Base-by-base conservation (phyloP, 805 yeast species). In the Ogataea pini region DNA sequence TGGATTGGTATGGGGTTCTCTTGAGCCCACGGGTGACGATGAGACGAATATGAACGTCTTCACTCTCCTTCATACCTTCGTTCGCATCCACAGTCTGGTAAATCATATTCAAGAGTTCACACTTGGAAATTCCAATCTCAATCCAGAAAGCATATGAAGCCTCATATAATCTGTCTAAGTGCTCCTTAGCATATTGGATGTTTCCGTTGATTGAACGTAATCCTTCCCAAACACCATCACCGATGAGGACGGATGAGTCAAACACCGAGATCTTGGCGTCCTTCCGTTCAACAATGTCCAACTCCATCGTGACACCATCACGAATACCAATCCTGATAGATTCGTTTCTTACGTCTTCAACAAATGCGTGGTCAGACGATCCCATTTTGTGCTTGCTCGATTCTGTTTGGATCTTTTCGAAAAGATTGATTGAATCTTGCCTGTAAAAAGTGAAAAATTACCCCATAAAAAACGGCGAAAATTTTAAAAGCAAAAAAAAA, bases 181-280 rank as follows among this genome's bases (percentile, higher is more conserved):
- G 49, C 18, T 46, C 53, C 25, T 41, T 46, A 8, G 50, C 50
- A 27, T 46, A 46, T 19, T 49, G 46, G 20, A 46, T 36, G 14
- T 46, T 37, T 3, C 50, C 50, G 5, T 42, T 36, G 13, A 22
- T 31, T 2, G 40, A 46, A 14, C 53, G 25, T 9, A 49, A 17
- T 10, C 50, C 53, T 49, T 49, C 53, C 53, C 53, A 46, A 19
- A 49, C 37, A 3, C 53, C 53, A 31, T 49, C 50, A 13, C 53
- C 53, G n/a, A 49, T 27, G 5, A 49, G 45, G 6, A 49, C 45
- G 3, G 50, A 46, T 8, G 53, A 49, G 13, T 49, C 53, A 42
- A 49, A 49, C 16, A 49, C 50, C 7, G 48, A 49, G 17, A 46
- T 33, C 24, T 49, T 49, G 2, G 53, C 53, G 16, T 49, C 52